Evolutionary conservation across 495 filamentous ascomycete genomes (phyloP), one percentile per base, ranked within the genome.

Genomic region (Hypoxylon lenormandii): DNA sequence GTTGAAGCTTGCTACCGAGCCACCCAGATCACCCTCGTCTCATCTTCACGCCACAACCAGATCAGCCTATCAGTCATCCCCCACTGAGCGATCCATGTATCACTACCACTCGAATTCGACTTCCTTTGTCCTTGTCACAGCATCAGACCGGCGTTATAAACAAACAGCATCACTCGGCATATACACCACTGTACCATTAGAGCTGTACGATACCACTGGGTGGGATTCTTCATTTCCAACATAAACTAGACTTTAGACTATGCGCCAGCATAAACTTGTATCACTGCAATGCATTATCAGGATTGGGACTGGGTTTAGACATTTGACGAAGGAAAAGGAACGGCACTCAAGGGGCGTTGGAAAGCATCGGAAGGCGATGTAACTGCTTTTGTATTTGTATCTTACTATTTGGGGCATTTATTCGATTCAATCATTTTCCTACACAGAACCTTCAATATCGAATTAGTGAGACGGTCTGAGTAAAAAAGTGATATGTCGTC

Each of bases 361-460:
- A 30, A 42, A 64, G 37, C 66, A 65, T 62, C 36, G 59, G 40
- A 43, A 22, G 60, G 66, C 48, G 58, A 55, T 50, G 50, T 55
- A 53, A 52, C 15, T 26, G 54, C 7, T 68, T 56, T 40, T n/a
- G 43, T 22, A 16, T 42, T 51, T 60, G 8, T 51, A 8, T 46
- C 63, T 69, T 37, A 65, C 42, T 45, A 53, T 55, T 59, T 36
- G n/a, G 52, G 16, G 50, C 50, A 59, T 51, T 33, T 26, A 5
- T 53, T 58, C 8, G 36, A 67, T 61, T 62, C 50, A 69, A 40
- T 76, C 56, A 78, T 69, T 81, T 79, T 60, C 78, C 76, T 30
- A 78, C 79, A 67, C 77, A 79, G 45, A 80, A 84, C 37, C 79
- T 78, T 15, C 23, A 66, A 5, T 30, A 33, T 19, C 11, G 36